Base-by-base conservation (phyloP, 2,329 filamentous ascomycete genomes). In the Fusarium tricinctum region DNA sequence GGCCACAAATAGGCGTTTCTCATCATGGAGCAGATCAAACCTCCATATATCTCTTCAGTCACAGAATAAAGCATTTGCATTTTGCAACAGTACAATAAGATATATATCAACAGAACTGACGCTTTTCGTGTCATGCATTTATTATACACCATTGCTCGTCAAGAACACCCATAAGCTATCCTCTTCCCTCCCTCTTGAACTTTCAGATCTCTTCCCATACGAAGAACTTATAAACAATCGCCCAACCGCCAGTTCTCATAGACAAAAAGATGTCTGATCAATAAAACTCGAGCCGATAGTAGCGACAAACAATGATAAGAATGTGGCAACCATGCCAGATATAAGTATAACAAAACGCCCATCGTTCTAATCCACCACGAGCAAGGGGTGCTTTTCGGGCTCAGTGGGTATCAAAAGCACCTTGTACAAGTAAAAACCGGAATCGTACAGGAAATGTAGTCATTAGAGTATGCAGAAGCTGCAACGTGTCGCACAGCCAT, bases 351-450 rank as follows among this genome's bases (percentile, higher is more conserved):
- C 8, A 22, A 50, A 70, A 70, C 55, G 58, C 71, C 68, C 56
- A 47, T 69, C 17, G 15, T 53, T 60, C 62, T 62, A 52, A 28
- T 73, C 69, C 71, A 66, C 57, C 71, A 62, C 56, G 69, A 73
- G 63, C 55, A 26, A 43, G 52, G 43, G 57, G 46, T 67, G 56
- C 55, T 62, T 73, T 60, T 68, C 54, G 57, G 66, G 63, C 70
- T 73, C 66, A 56, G 70, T 62, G 70, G 70, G 70, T 73, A 73
- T 73, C 70, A 73, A 73, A 73, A 73, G 64, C 59, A 68, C 66
- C 59, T 45, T 69, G 47, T 61, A 70, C 52, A 53, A 60, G 35
- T n/a, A 61, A 57, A 58, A 62, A 65, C 52, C 39, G 42, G 32
- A 66, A 63, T 58, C 63, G 57, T 69, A 69, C 66, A 70, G 39